Evolutionary conservation across 768 basidiomycete species (phyloP).

Genomic region (Gymnopilus dilepis): DNA sequence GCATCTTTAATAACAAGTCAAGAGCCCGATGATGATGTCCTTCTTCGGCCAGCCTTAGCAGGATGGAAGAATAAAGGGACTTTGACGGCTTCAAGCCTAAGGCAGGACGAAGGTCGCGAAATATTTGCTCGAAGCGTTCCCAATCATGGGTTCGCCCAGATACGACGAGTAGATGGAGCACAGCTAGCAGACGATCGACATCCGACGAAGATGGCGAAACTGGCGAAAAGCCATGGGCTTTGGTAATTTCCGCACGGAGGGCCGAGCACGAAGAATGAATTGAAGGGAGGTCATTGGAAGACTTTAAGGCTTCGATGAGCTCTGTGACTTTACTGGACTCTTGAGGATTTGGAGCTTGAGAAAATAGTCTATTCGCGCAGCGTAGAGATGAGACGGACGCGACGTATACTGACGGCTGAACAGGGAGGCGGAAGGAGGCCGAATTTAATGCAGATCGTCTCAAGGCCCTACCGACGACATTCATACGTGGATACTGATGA

Average conservation of each 20-base stretch:
- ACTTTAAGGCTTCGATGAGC: conserved; percentile 19
- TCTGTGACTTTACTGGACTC: conserved; percentile 9
- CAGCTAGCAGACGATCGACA: conserved; percentile 39
- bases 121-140: conserved; percentile 57
- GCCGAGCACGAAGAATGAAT: conserved; percentile 45
- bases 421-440: conserved; percentile 25
- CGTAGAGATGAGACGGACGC: conserved; percentile 4
- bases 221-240: conserved; percentile 3
- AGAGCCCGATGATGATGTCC: conserved; percentile 49
- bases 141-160: conserved; percentile 61
- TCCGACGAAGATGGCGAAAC: conserved; percentile 20
- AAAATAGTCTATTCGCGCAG: conserved; percentile 1
- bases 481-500: conserved; percentile 53
- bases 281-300: conserved; percentile 22
- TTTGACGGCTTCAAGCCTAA: conserved; percentile 51
- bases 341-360: conserved; percentile 4
- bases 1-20: conserved; percentile 61
- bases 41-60: conserved; percentile 51
- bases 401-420: conserved; percentile 10
- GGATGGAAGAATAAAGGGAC: conserved; percentile 53
- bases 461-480: conserved; percentile 59
- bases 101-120: conserved; percentile 50
- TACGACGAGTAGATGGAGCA: conserved; percentile 51
- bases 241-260: conserved; percentile 33
- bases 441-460: conserved; percentile 39